A percentile compares a stretch with the other conserved stretches of the same genome.
These are phyloP conservation scores for Pyrus betulifolia DNA, from an alignment of 306 rosid genomes.

Conservation along the genomic window DNA sequence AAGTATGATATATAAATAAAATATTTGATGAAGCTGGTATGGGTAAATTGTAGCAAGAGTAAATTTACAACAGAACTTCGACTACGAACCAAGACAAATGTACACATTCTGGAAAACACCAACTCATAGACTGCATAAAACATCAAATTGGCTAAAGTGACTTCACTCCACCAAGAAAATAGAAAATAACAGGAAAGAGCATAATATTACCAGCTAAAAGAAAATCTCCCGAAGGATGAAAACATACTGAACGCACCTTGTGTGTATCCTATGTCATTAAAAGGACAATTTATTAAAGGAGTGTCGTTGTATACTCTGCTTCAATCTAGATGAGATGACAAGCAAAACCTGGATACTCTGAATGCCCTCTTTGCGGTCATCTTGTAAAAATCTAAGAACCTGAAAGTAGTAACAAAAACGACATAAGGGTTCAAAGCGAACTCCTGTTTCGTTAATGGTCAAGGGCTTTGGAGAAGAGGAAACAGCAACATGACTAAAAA, in stretches of 20 bases:
- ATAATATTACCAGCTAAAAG: constrained; percentile 63
- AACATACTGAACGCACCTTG: constrained; percentile 82
- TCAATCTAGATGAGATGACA: constrained; percentile 13
- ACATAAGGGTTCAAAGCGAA: background rate
- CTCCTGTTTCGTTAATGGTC: background rate
- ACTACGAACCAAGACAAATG: background rate
- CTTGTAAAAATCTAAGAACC: constrained; percentile 89
- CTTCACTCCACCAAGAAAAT: background rate
- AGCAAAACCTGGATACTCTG: constrained; percentile 75
- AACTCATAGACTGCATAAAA: background rate
- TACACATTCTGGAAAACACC: background rate
- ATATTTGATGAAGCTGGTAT: background rate
- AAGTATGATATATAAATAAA: background rate
- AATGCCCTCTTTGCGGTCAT: constrained; percentile 80
- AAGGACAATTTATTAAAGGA: background rate
- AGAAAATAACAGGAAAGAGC: background rate
- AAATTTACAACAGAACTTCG: background rate
- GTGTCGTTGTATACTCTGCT: constrained; percentile 1
- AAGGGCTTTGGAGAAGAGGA: constrained; percentile 1
- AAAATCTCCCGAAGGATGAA: constrained; percentile 95
- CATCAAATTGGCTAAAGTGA: constrained; percentile 6
- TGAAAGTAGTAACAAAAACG: constrained; percentile 10
- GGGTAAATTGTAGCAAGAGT: background rate
- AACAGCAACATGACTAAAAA: constrained; percentile 9
- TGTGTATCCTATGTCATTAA: constrained; percentile 66